These are phyloP conservation scores for Curvularia sp. DNA, from an alignment of 2,329 filamentous ascomycete genomes.

Conservation along the genomic window DNA sequence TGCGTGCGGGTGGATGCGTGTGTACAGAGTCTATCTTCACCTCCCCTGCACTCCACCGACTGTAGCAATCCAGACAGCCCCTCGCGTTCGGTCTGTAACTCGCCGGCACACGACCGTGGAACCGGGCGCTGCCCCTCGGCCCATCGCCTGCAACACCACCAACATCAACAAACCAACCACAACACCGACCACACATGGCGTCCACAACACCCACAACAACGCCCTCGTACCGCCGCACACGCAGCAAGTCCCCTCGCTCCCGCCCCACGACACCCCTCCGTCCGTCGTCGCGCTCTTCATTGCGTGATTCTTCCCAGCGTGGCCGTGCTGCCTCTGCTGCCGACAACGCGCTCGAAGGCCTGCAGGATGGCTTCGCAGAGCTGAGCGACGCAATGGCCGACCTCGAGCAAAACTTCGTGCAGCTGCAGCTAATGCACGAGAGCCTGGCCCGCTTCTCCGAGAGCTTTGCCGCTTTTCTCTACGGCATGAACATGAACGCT, in stretches of 20 bases:
- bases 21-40: background rate
- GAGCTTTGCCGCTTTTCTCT: constrained; percentile 93
- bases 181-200: constrained; percentile 19
- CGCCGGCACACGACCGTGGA: background rate
- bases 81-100: background rate
- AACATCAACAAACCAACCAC: background rate
- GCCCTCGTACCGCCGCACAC: constrained; percentile 55
- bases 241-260: constrained; percentile 65
- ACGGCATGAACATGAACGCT: constrained; percentile 98
- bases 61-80: background rate
- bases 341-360: constrained; percentile 75
- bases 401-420: constrained; percentile 96
- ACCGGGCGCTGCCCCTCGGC: background rate
- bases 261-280: constrained; percentile 91
- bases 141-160: background rate
- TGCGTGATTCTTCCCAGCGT: constrained; percentile 64
- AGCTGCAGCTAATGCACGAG: constrained; percentile 96
- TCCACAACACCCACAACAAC: constrained; percentile 37
- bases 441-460: constrained; percentile 91
- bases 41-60: background rate
- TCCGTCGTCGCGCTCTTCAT: constrained; percentile 85
- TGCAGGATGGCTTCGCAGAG: constrained; percentile 92
- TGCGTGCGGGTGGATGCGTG: constrained; percentile 4
- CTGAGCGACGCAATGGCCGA: constrained; percentile 93
- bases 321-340: constrained; percentile 57